These are phyloP conservation scores for Coemansia sp. DNA, from an alignment of 192 early-diverging fungal species.

Conservation along the genomic window DNA sequence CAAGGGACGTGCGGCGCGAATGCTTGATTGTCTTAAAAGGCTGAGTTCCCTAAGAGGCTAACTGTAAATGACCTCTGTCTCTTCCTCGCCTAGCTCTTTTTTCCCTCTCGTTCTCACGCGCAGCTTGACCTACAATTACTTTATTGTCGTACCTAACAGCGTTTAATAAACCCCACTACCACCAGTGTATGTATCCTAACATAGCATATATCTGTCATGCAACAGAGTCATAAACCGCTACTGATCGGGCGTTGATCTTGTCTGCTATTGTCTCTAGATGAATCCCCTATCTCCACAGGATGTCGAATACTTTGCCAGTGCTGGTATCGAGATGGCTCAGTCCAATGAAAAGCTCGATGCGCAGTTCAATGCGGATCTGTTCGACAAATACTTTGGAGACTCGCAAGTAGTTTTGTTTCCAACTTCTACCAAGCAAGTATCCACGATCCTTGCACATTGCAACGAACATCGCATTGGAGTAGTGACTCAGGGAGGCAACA, in stretches of 20 bases:
- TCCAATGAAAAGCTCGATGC: conserved; percentile 16
- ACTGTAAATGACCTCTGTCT: no score
- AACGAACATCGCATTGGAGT: conserved; percentile 78
- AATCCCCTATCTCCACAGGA: conserved; percentile 23
- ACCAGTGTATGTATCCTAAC: no score
- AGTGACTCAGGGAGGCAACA: conserved; percentile 97
- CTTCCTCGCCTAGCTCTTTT: no score
- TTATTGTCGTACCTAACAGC: no score
- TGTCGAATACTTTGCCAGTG: conserved; percentile 30
- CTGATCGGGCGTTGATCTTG: background rate
- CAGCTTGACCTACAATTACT: no score
- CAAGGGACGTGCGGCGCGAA: no score
- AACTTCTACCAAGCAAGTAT: conserved; percentile 79
- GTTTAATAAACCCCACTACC: no score
- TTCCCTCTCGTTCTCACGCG: no score
- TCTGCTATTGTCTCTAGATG: background rate
- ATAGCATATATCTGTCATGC: no score
- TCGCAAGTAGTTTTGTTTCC: conserved; percentile 78
- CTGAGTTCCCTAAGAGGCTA: no score
- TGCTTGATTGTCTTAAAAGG: no score
- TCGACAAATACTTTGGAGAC: conserved; percentile 87
- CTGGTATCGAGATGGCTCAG: conserved; percentile 22
- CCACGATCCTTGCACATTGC: conserved; percentile 82
- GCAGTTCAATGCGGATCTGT: conserved; percentile 73
- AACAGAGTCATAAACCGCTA: no score